Evolutionary conservation across 2,329 filamentous ascomycete genomes (phyloP), one percentile per base, ranked within the genome.

Genomic region (Cercospora beticola): DNA sequence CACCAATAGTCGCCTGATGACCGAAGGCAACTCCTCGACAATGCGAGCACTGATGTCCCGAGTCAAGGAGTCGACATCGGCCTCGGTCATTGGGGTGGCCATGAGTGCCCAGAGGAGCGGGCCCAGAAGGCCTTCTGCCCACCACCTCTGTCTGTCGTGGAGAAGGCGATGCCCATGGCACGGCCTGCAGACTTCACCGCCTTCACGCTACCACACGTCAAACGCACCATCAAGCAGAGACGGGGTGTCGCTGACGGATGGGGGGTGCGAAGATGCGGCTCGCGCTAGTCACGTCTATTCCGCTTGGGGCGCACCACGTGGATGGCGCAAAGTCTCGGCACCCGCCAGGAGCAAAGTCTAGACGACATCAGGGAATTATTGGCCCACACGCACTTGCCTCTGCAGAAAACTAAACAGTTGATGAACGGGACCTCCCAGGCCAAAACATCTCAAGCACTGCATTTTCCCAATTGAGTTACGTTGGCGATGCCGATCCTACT

Each of bases 21-120:
- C 63, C 4, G 40, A 18, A 18, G 71, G 71, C 23, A 72, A 57
- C 26, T 71, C 67, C 31, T 69, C 64, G 18, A 62, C 69, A 58
- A 72, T 72, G 18, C 71, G 67, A n/a, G 64, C 62, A 10, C 67
- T 68, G 28, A 73, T 68, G 26, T 71, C 70, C 16, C 71, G 70
- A 28, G 70, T 70, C 54, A 73, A 59, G 7, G 62, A 56, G 7
- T 73, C 68, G 12, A 70, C 62, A 43, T 73, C 70, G 36, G 70
- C 31, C 30, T 60, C 43, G 23, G 65, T 33, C 40, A 63, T 58
- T 33, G 62, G 43, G 3, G n/a, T 28, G 56, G 56, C 56, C 56
- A 58, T 58, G 54, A 33, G 23, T 4, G 12, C 56, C 58, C 12
- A 40, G 57, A 26, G 28, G 28, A 40, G 26, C 18, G 33, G 33